These are phyloP conservation scores for Colletotrichum tropicicola DNA, from an alignment of 2,329 filamentous ascomycete species.

Conservation along the genomic window DNA sequence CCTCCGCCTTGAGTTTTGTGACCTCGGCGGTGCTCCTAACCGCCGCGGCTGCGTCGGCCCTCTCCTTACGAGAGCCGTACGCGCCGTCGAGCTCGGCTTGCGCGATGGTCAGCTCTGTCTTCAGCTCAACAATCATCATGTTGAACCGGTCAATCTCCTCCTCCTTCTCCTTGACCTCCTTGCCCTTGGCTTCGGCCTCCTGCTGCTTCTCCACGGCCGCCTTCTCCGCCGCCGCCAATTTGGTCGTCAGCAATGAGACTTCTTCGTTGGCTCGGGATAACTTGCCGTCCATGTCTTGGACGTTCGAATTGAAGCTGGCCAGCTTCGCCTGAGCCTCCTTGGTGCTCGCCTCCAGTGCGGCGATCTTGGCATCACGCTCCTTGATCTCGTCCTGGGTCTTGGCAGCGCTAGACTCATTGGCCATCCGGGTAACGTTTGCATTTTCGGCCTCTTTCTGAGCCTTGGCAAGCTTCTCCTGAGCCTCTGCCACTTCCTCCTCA, in stretches of 20 bases:
- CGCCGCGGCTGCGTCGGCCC: constrained; percentile 65
- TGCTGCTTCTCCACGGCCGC: constrained; percentile 49
- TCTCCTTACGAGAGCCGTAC: constrained; percentile 66
- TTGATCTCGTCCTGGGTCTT: constrained; percentile 44
- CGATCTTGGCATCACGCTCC: constrained; percentile 48
- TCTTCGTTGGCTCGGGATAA: constrained; percentile 51
- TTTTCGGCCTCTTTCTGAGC: constrained; percentile 58
- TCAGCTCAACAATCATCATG: constrained; percentile 64
- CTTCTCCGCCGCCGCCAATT: constrained; percentile 42
- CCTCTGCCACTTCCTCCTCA: constrained; percentile 46
- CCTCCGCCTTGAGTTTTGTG: constrained; percentile 54
- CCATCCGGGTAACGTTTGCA: constrained; percentile 34
- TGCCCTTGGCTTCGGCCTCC: constrained; percentile 46
- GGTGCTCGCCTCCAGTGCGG: constrained; percentile 49
- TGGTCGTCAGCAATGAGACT: constrained; percentile 46
- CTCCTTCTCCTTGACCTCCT: constrained; percentile 56
- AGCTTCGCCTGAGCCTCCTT: constrained; percentile 46
- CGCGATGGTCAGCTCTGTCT: constrained; percentile 69
- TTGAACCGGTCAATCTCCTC: constrained; percentile 60
- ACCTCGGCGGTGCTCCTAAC: constrained; percentile 58
- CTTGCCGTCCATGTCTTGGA: constrained; percentile 38
- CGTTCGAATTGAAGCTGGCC: constrained; percentile 39
- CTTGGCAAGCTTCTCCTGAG: constrained; percentile 59
- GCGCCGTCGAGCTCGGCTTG: constrained; percentile 70
- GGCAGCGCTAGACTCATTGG: constrained; percentile 30